A percentile compares a stretch with the other conserved stretches of the same genome.
These are phyloP conservation scores for Candida railenensis DNA, from an alignment of 805 yeast species.

Conservation along the genomic window DNA sequence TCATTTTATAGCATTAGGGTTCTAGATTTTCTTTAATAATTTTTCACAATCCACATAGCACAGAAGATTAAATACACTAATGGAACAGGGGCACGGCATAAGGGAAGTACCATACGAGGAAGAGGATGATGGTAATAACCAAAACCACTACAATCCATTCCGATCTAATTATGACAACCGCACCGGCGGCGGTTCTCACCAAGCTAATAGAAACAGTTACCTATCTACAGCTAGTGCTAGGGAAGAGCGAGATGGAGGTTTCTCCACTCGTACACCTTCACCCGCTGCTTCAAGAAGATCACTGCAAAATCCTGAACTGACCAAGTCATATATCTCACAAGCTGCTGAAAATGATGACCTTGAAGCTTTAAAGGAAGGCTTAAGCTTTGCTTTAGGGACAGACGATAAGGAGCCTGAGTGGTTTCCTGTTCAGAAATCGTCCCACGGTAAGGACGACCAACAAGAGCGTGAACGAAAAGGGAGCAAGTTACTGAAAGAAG, in stretches of 20 bases:
- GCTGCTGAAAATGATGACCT: conserved; percentile 28
- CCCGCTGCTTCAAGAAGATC: background rate
- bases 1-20: background rate
- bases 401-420: conserved; percentile 22
- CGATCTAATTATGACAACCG: background rate
- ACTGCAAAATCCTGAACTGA: no score
- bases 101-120: background rate
- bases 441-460: background rate
- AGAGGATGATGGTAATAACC: background rate
- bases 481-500: background rate
- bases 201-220: background rate
- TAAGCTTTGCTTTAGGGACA: conserved; percentile 34
- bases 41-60: no score
- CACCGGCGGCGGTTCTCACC: background rate
- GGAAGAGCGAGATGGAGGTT: background rate
- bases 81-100: background rate
- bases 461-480: background rate
- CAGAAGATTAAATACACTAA: background rate
- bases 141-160: background rate
- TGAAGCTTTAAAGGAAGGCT: conserved; percentile 31
- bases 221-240: background rate
- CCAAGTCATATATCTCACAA: conserved; percentile 18
- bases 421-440: conserved; percentile 22
- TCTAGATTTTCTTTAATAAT: background rate
- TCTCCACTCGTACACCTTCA: background rate